Base-by-base conservation (phyloP, 345 rosid species). In the Turnera subulata region DNA sequence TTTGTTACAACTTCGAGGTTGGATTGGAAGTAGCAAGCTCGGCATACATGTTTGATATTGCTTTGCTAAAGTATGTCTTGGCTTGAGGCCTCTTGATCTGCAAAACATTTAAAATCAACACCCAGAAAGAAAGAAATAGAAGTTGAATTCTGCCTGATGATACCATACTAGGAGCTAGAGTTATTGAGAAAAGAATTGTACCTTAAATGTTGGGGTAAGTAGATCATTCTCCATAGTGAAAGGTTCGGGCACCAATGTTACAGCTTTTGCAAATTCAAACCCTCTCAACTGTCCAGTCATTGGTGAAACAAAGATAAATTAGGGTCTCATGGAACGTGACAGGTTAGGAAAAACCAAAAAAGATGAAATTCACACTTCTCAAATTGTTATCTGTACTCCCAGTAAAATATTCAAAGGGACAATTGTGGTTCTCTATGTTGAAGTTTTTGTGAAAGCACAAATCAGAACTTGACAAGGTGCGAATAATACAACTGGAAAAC, bases 41-140 rank as follows among this genome's bases (percentile, higher is more conserved):
- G 0, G 71, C 71, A 20, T 91, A 86, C 98, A 88, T 88, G 53
- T 72, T 68, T 42, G 86, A 61, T 69, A 88, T 82, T 42, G 84
- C 84, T 52, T 80, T 74, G 15, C 75, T 87, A 58, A 79, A 91
- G 70, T 73, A 73, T 17, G 63, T 86, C 78, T 82, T 84, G 1
- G 96, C 95, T 68, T 86, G 96, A 40, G 88, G 87, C 67, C 96
- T 75, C 80, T 91, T 91, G 68, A 91, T 65, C 96, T 88, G 79
- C 53, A 63, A 35, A n/a, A 57, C 20, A n/a, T 18, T 35, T 35
- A 14, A 60, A 57, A 29, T 33, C 53, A 55, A 22, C 50, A 3
- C 4, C 35, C 35, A 29, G 35, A 8, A 29, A 29, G 8, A 29
- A 4, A 29, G 8, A 29, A 29, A 29, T 8, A 29, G 8, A 3